phyloP scores from a whole-genome alignment of 768 basidiomycete genomes.

The Phlebiopsis gigantea region DNA sequence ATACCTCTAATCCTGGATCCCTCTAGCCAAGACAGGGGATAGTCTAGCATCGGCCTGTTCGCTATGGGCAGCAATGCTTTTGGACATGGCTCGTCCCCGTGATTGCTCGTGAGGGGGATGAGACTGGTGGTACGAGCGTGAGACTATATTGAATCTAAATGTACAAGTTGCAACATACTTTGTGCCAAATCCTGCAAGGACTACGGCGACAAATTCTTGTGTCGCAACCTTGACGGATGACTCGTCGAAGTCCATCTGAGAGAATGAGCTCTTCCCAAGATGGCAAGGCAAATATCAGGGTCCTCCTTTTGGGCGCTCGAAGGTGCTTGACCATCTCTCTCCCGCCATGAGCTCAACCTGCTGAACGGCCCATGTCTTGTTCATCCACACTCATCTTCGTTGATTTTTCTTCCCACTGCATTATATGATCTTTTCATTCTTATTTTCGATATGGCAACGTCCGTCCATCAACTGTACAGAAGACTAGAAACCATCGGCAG shows the following conservation, averaged over 20 bases:
- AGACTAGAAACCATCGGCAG: constrained; percentile 92
- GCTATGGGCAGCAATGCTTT: constrained; percentile 87
- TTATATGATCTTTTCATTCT: neutral
- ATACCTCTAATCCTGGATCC: constrained; percentile 79
- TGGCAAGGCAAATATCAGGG: neutral
- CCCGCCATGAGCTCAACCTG: constrained; percentile 4
- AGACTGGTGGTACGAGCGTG: constrained; percentile 42
- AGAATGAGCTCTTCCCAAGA: constrained; percentile 5
- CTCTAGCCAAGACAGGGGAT: constrained; percentile 81
- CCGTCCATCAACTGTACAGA: constrained; percentile 76
- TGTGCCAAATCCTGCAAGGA: constrained; percentile 90
- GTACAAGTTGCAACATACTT: constrained; percentile 35
- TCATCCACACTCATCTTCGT: neutral
- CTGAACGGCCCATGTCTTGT: neutral
- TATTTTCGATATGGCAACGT: constrained; percentile 25
- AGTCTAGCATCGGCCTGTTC: constrained; percentile 84
- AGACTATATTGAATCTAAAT: constrained; percentile 7
- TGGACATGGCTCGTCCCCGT: constrained; percentile 78
- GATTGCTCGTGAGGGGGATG: constrained; percentile 61
- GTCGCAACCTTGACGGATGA: constrained; percentile 44
- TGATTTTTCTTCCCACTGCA: neutral
- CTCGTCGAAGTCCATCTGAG: constrained; percentile 59
- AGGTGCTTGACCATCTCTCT: constrained; percentile 1
- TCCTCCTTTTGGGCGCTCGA: neutral
- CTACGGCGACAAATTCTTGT: constrained; percentile 82